Base-by-base conservation (phyloP, 768 basidiomycete genomes). In the Mycena galericulata region DNA sequence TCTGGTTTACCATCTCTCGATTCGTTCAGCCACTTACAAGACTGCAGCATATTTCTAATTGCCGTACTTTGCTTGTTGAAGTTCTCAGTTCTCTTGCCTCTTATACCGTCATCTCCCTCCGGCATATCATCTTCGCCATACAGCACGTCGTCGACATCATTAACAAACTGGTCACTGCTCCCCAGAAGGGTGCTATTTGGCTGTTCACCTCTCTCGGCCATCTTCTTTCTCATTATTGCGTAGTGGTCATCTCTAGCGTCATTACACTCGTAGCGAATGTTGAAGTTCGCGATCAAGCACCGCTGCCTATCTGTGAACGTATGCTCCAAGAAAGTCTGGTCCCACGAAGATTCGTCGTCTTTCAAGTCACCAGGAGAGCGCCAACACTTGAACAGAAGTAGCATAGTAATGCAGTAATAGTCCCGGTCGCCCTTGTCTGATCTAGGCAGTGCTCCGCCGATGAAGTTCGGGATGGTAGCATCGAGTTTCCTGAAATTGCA, bases 341-440 rank as follows among this genome's bases (percentile, higher is more conserved):
- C 29, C 41, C 41, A 43, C 6, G 41, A 24, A 8, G 45, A 46
- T 20, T 73, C 36, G n/a, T 67, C 49, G 34, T 15, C 36, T 67
- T 71, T 75, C 4, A 78, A 49, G 47, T 78, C 73, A 14, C 15
- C 4, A 2, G 72, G 72, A 20, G 57, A 32, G 55, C 77, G 45
- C 79, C 78, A 78, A 20, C 76, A 75, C 51, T 73, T 77, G 49
- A 77, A 75, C 1, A 77, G 55, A 0, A 65, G 62, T 7, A 75
- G 50, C 71, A 76, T 74, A 26, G 73, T 69, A 17, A 58, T 26
- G 53, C 76, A 78, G 43, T 79, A 80, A 50, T 71, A 77, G 24
- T 80, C 75, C 18, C 71, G 43, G 68, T 80, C 79, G 3, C 76
- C 79, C 58, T 65, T 51, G 60, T 80, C 78, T 26, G 46, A 11